Evolutionary conservation across 768 basidiomycete species (phyloP), one percentile per base, ranked within the genome.

Genomic region (Leccinum pellstonianum): DNA sequence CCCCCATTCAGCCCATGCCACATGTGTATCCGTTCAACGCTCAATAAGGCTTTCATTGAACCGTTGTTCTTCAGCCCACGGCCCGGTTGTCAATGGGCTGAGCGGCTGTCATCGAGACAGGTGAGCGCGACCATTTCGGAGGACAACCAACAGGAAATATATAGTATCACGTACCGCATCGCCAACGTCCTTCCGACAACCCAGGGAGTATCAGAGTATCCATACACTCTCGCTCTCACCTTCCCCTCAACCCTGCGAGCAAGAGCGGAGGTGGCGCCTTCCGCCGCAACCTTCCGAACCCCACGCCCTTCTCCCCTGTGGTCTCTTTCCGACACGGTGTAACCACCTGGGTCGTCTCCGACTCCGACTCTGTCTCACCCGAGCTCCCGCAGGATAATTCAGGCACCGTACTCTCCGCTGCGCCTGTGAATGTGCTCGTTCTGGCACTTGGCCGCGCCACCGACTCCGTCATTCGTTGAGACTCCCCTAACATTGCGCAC

Each of bases 311-410:
- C 59, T 62, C 60, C 10, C 35, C 5, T 0, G 33, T 10, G 14
- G 21, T 51, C 12, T 53, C 51, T 50, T 57, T 29, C 25, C 31
- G 21, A 38, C 5, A 3, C 10, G 12, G 25, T 11, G 25, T n/a
- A 5, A 46, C 21, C 6, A 46, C 35, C n/a, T 12, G 49, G 15
- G 57, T 55, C 12, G 38, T 19, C 51, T 68, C 64, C 3, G 47
- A 49, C 4, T 51, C 66, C 0, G 54, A 43, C 23, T 61, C 62
- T 2, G 65, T 66, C 4, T 46, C 59, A 1, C 56, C 56, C 4
- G 64, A 73, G 35, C 56, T 64, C 25, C 56, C 58, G 50, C 57
- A 51, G 2, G 69, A 55, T 33, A 59, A 33, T 41, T 23, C 54
- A 1, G 65, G 66, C 12, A 55, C 59, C 10, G 31, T 27, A 21